Evolutionary conservation across 2,329 filamentous ascomycete genomes (phyloP), one percentile per base, ranked within the genome.

Genomic region (Neonectria sp.): DNA sequence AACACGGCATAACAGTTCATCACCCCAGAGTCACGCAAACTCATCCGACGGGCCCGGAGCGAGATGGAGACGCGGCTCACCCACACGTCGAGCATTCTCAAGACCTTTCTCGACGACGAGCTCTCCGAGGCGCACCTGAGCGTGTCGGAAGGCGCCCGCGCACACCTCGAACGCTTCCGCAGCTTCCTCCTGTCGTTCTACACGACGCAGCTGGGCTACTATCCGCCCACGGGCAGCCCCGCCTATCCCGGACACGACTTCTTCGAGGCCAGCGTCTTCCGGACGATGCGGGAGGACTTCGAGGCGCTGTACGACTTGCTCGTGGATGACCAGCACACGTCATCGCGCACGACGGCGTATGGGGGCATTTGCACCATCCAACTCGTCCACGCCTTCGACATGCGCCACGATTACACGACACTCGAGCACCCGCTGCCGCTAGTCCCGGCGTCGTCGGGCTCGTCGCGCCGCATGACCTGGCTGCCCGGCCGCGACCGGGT

Each of bases 111-210:
- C 7, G 88, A 91, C 55, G 88, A 93, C 31, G 92, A 95, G 67
- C 82, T 95, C 4, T 92, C 90, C 0, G 86, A 91, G 55, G 81
- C 89, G 1, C 82, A 91, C 60, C 81, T 94, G n/a, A 91, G 91
- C 2, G 84, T 95, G 1, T 84, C 90, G 1, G 79, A 84, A 1
- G 88, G 86, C 1, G 87, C 89, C 4, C 84, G 90, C 69, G 85
- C 87, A 3, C 93, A 96, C 73, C 86, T 95, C 1, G 90, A 94
- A 68, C 88, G 88, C 2, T 95, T 95, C 77, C 86, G 93, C 53
- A 86, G 88, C 9, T 93, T 93, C 69, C 79, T 96, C 1, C 84
- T 91, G 29, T 84, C 85, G 0, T 92, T 90, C 73, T 95, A 94
- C 75, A 83, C 89, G 1, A 84, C 86, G 0, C 90, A 90, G 60